phyloP scores from a whole-genome alignment of 768 basidiomycete genomes.

The Pisolithus microcarpus region DNA sequence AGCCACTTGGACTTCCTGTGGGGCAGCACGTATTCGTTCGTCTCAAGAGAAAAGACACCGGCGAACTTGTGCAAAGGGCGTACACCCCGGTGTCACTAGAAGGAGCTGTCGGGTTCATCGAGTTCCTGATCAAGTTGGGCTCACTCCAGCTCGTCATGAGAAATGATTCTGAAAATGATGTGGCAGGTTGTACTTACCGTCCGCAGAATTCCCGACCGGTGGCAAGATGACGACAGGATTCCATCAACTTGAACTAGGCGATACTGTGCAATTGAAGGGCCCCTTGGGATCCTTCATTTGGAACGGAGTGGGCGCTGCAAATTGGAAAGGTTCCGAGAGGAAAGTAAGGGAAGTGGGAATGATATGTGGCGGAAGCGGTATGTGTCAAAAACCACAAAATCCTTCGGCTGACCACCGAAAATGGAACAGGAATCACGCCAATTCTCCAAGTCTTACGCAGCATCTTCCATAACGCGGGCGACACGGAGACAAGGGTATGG shows the following conservation, averaged over 20 bases:
- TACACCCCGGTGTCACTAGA: slow-evolving; percentile 52
- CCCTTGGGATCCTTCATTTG: slow-evolving; percentile 53
- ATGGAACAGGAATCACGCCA: slow-evolving; percentile 41
- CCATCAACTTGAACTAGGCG: slow-evolving; percentile 40
- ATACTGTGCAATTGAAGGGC: slow-evolving; percentile 50
- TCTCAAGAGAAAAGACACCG: slow-evolving; percentile 31
- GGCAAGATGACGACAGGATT: slow-evolving; percentile 49
- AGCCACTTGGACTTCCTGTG: slow-evolving; percentile 46
- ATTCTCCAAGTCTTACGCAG: slow-evolving; percentile 49
- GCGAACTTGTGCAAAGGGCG: slow-evolving; percentile 47
- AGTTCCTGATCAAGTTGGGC: slow-evolving; percentile 46
- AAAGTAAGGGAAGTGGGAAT: slow-evolving; percentile 39
- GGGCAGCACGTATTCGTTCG: slow-evolving; percentile 57
- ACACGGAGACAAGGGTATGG: slow-evolving; percentile 37
- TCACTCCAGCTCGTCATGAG: background rate
- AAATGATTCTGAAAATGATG: slow-evolving; percentile 2
- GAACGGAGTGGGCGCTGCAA: slow-evolving; percentile 34
- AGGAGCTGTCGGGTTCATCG: slow-evolving; percentile 39
- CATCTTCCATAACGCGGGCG: slow-evolving; percentile 34
- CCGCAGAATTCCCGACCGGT: slow-evolving; percentile 30
- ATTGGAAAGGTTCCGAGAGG: slow-evolving; percentile 30
- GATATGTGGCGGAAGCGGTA: slow-evolving; percentile 53
- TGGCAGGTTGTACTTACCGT: slow-evolving; percentile 43
- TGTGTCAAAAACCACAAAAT: slow-evolving; percentile 4
- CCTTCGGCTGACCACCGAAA: background rate